Base-by-base conservation (phyloP, 495 filamentous ascomycete species). In the Penicillium diatomitis region DNA sequence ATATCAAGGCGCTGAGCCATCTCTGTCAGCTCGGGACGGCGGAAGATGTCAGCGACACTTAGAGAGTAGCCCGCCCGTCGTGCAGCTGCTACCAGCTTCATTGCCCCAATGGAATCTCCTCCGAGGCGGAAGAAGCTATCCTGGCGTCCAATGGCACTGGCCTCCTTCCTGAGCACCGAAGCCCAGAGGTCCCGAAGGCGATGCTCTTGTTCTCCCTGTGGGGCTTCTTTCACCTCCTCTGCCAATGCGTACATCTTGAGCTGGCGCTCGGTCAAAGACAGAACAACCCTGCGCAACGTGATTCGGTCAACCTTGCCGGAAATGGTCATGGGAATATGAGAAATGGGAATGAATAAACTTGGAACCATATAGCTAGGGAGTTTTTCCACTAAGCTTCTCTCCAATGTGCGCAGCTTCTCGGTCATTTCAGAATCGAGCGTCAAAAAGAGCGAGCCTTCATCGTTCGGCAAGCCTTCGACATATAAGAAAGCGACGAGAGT, bases 301-400 rank as follows among this genome's bases (percentile, higher is more conserved):
- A 47, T 48, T 9, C 63, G 55, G 36, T 75, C 62, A 4, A 64
- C 38, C 45, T 73, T 73, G 4, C 61, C 67, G 5, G 64, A 65
- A 7, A 46, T 46, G 0, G 52, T 60, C n/a, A 65, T 48, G 1
- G 72, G 71, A 46, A 75, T 61, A 12, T 51, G 44, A 3, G 54
- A 44, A 0, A 74, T 47, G 2, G 66, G 64, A 2, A 74, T 32
- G 30, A 61, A 71, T 20, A 67, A 5, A 2, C 48, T 48, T 1
- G 67, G 73, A 0, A 74, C 54, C 69, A 76, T 75, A 38, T 39
- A 45, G 8, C 4, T 6, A 10, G 48, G 48, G 5, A 40, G 7
- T 12, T 11, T 27, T 6, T 40, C 38, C 28, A 6, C 7, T 8
- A 32, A 11, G 10, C 10, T 30, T 6, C 2, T 43, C 30, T 43